A percentile compares a stretch with the other conserved stretches of the same genome.
These are phyloP conservation scores for Pholiota microspora DNA, from an alignment of 768 basidiomycete species.

Conservation along the genomic window DNA sequence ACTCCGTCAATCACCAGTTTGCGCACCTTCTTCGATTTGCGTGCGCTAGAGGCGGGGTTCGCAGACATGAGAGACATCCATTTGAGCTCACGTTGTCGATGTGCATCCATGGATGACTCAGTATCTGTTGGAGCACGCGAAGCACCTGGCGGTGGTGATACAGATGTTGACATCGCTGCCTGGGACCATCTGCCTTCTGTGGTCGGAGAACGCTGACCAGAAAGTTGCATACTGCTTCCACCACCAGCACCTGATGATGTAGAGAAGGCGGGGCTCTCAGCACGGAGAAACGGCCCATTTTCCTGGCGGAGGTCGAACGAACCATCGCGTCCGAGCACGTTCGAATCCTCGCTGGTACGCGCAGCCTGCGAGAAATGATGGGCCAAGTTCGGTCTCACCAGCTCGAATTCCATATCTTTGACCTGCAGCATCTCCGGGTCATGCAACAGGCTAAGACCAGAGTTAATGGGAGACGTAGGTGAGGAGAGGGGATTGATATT, in stretches of 20 bases:
- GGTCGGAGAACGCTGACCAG: constrained; percentile 25
- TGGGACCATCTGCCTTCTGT: constrained; percentile 3
- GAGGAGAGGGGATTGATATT: background rate
- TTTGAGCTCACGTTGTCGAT: constrained; percentile 71
- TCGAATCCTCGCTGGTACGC: constrained; percentile 57
- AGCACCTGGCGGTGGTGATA: background rate
- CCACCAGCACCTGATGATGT: constrained; percentile 25
- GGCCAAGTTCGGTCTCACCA: constrained; percentile 60
- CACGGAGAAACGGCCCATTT: constrained; percentile 21
- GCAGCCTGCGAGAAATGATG: constrained; percentile 30
- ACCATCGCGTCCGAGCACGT: constrained; percentile 30
- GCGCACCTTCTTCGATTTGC: constrained; percentile 78
- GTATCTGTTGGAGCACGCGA: constrained; percentile 23
- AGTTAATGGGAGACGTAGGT: background rate
- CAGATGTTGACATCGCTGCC: constrained; percentile 5
- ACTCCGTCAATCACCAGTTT: constrained; percentile 76
- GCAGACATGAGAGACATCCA: constrained; percentile 70
- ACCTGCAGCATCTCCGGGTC: constrained; percentile 67
- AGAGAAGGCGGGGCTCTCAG: constrained; percentile 46
- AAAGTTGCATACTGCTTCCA: constrained; percentile 7
- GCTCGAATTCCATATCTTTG: constrained; percentile 79
- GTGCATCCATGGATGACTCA: constrained; percentile 53
- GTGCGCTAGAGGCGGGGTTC: constrained; percentile 56
- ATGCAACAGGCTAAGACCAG: background rate
- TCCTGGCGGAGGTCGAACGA: constrained; percentile 28